A percentile compares a stretch with the other conserved stretches of the same genome.
These are phyloP conservation scores for Clausena lansium DNA, from an alignment of 345 rosid species.

Conservation along the genomic window DNA sequence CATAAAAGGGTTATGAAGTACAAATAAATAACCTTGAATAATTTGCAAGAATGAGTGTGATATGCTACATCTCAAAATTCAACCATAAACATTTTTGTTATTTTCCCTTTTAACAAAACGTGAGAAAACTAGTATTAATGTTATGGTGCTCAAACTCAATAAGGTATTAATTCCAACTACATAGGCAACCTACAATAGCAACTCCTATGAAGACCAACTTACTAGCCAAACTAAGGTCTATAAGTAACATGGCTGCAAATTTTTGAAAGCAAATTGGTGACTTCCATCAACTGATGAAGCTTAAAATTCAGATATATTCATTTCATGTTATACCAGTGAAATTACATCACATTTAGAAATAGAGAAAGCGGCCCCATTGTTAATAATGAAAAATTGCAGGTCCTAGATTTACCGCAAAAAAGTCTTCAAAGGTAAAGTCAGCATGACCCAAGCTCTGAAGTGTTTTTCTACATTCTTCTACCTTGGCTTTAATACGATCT, in stretches of 20 bases:
- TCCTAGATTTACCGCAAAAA: slow-evolving; percentile 64
- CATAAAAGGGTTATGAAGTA: background rate
- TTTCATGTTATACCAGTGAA: background rate
- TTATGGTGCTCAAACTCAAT: background rate
- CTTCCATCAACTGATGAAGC: background rate
- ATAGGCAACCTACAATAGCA: background rate
- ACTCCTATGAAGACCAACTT: background rate
- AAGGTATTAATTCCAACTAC: background rate
- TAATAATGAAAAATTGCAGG: background rate
- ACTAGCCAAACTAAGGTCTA: background rate
- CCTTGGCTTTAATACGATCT: slow-evolving; percentile 71
- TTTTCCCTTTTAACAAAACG: background rate
- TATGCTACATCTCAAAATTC: background rate
- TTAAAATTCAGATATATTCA: background rate
- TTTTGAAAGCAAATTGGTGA: background rate
- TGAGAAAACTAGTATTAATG: background rate
- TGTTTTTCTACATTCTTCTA: slow-evolving; percentile 88
- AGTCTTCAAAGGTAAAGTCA: slow-evolving; percentile 96
- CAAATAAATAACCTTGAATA: background rate
- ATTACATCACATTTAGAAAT: background rate
- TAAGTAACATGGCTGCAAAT: background rate
- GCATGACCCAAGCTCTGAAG: slow-evolving; percentile 90
- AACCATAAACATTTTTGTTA: background rate
- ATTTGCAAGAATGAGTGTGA: background rate
- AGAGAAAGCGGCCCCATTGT: background rate